Conservation (phyloP, 345 rosid genomes). For the Boechera retrofracta region DNA sequence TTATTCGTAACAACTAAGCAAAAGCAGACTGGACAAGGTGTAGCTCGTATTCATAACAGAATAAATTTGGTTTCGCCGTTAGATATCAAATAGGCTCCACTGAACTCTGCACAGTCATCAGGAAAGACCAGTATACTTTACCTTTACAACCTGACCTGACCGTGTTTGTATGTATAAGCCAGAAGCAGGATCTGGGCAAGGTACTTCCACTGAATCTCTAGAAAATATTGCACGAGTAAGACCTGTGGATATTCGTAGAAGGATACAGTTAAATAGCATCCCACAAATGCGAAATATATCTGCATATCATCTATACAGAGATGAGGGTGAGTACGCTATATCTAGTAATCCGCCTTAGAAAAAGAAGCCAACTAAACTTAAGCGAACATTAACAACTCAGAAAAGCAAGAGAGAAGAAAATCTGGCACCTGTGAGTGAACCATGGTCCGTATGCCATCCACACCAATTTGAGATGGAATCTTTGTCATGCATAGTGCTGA, state of each 20-base stretch:
- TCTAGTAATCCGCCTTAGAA: not conserved
- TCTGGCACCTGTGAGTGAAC: slow-evolving; percentile 73
- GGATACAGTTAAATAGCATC: not conserved
- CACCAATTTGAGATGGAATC: slow-evolving; percentile 89
- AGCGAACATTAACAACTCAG: not conserved
- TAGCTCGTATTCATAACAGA: not conserved
- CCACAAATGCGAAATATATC: not conserved
- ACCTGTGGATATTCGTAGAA: slow-evolving; percentile 59
- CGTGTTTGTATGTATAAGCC: slow-evolving; percentile 92
- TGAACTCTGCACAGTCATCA: slow-evolving; percentile 10
- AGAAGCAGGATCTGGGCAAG: slow-evolving; percentile 82
- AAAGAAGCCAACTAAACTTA: slow-evolving; percentile 27
- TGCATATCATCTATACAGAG: not conserved
- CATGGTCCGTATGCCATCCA: slow-evolving; percentile 97
- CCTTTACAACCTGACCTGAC: slow-evolving; percentile 79
- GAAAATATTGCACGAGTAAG: slow-evolving; percentile 87
- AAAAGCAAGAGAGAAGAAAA: slow-evolving; percentile 22
- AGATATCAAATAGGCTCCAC: not conserved
- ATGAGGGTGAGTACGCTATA: not conserved
- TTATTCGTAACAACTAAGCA: not conserved
- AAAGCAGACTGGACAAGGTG: slow-evolving; percentile 13
- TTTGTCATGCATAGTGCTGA: slow-evolving; percentile 56
- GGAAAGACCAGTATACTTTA: slow-evolving; percentile 42
- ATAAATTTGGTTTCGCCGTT: not conserved
- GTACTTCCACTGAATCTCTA: slow-evolving; percentile 68